Conservation (phyloP, 352 stramenopile species). For the Salisapilia sapeloensis region DNA sequence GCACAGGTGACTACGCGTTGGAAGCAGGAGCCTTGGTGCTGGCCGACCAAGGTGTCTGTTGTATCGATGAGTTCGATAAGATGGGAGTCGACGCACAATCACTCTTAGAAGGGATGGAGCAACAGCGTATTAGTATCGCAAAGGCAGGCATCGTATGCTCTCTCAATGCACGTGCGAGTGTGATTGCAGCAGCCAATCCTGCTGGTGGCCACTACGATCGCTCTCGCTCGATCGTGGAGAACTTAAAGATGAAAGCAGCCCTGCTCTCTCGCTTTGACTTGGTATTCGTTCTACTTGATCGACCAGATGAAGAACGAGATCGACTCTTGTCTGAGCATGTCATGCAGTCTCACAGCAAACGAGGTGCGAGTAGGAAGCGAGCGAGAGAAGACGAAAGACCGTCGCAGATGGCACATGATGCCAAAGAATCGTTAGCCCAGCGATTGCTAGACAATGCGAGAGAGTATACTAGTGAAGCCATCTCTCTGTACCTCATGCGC, state of each 20-base stretch:
- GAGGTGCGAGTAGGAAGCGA: conserved; percentile 8
- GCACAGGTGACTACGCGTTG: conserved; percentile 81
- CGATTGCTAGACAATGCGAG: conserved; percentile 27
- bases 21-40: conserved; percentile 87
- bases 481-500: conserved; percentile 76
- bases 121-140: conserved; percentile 94
- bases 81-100: conserved; percentile 85
- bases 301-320: conserved; percentile 86
- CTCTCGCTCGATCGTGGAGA: conserved; percentile 88
- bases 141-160: conserved; percentile 89
- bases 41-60: conserved; percentile 92
- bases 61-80: conserved; percentile 98
- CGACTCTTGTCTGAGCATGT: conserved; percentile 89
- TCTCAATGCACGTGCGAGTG: conserved; percentile 86
- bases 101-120: conserved; percentile 97
- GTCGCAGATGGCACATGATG: conserved; percentile 1
- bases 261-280: conserved; percentile 95
- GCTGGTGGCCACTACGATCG: conserved; percentile 94
- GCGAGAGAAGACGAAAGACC: conserved; percentile 2
- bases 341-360: conserved; percentile 75
- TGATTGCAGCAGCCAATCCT: conserved; percentile 95
- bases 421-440: conserved; percentile 18
- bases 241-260: conserved; percentile 92
- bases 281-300: conserved; percentile 94
- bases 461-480: conserved; percentile 23